phyloP scores from a whole-genome alignment of 2,329 filamentous ascomycete genomes.

The Niveomyces coronatus region DNA sequence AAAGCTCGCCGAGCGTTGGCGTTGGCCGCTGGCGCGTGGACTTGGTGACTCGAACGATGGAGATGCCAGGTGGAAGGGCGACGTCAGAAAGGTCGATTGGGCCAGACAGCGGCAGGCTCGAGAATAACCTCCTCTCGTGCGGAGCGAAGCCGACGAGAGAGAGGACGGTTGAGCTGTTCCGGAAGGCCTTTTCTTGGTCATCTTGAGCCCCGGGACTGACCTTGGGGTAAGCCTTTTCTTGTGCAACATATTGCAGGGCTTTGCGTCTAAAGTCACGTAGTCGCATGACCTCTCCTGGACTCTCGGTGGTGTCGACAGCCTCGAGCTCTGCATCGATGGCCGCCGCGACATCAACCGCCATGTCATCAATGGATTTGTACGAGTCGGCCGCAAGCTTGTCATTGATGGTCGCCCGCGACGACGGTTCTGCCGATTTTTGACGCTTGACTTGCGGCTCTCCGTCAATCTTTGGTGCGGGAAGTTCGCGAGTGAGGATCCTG shows the following conservation, averaged over 20 bases:
- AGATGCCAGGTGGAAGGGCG: conserved; percentile 64
- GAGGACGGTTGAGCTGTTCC: conserved; percentile 49
- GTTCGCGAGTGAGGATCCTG: conserved; percentile 43
- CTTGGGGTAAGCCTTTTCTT: conserved; percentile 45
- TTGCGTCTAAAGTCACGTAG: conserved; percentile 50
- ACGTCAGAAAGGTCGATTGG: conserved; percentile 26
- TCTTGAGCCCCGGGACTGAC: conserved; percentile 28
- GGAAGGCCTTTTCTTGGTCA: conserved; percentile 26
- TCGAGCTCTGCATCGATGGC: conserved; percentile 38
- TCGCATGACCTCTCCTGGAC: conserved; percentile 30
- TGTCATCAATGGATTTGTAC: conserved; percentile 54
- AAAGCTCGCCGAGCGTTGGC: conserved; percentile 62
- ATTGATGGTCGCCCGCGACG: conserved; percentile 33
- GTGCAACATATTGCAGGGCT: conserved; percentile 51
- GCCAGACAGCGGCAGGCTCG: conserved; percentile 52
- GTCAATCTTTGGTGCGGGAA: conserved; percentile 32
- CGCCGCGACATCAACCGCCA: conserved; percentile 47
- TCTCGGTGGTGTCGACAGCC: conserved; percentile 29
- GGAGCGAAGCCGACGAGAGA: conserved; percentile 69
- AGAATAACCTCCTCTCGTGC: conserved; percentile 70
- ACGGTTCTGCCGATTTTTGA: conserved; percentile 42
- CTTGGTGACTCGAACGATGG: conserved; percentile 28
- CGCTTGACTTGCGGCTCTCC: conserved; percentile 49
- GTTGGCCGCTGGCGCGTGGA: conserved; percentile 34
- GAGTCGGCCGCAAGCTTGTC: conserved; percentile 41